Conservation (phyloP, 2,329 filamentous ascomycete species). For the Conoideocrella luteorostrata region DNA sequence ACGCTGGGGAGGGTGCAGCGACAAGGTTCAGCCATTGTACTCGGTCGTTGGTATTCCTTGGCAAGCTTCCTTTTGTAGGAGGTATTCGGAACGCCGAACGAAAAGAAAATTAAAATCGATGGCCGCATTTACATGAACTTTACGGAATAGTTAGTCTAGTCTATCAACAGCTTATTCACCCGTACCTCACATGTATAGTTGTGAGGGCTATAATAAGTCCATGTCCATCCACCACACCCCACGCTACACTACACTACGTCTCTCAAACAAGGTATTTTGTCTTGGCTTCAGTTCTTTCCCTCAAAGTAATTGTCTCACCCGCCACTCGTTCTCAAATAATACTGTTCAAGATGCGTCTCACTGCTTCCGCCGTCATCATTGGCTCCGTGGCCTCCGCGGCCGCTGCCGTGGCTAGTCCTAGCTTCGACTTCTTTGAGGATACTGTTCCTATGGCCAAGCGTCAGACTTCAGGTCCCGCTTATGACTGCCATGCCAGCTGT, state of each 20-base stretch:
- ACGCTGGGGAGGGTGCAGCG: background rate
- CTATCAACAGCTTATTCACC: too few relatives aligned
- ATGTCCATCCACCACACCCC: too few relatives aligned
- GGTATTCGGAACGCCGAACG: too few relatives aligned
- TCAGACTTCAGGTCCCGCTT: slow-evolving; percentile 32
- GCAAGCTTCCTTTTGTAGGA: background rate
- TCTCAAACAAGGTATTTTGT: too few relatives aligned
- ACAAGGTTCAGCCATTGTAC: background rate
- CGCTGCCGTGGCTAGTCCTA: slow-evolving; percentile 14
- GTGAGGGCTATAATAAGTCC: too few relatives aligned
- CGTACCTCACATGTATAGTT: too few relatives aligned
- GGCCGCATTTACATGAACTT: too few relatives aligned
- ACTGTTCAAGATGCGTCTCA: slow-evolving; percentile 22
- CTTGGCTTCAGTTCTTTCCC: background rate
- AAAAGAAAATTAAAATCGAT: too few relatives aligned
- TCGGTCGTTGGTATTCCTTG: background rate
- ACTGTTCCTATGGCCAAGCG: slow-evolving; percentile 31
- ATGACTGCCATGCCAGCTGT: slow-evolving; percentile 45
- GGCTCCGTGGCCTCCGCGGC: slow-evolving; percentile 22
- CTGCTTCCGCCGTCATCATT: slow-evolving; percentile 19
- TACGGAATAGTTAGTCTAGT: too few relatives aligned
- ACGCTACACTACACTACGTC: too few relatives aligned
- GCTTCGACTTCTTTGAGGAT: slow-evolving; percentile 21
- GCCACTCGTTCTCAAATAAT: slow-evolving; percentile 9
- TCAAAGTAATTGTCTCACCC: background rate